Percentiles rank a stretch among this genome's conserved stretches.
Conservation (phyloP, 331 rosid species). For the Quercus phellos region DNA sequence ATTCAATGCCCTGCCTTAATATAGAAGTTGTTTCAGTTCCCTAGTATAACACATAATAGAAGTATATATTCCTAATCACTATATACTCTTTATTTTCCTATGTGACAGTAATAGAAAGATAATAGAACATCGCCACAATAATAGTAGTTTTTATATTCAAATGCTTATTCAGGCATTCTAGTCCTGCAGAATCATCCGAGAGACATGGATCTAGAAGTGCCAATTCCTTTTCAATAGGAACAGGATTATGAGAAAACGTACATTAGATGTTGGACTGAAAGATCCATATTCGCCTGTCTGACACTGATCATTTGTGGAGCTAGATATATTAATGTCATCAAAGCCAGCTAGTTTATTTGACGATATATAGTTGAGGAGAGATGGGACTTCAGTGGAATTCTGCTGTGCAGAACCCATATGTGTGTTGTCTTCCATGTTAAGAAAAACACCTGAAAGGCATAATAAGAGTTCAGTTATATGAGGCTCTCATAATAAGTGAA, state of each 20-base stretch:
- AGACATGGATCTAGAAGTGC: neutral
- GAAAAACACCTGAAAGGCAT: conserved; percentile 23
- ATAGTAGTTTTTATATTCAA: neutral
- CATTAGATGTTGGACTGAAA: conserved; percentile 25
- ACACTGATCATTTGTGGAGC: neutral
- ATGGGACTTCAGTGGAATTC: conserved; percentile 44
- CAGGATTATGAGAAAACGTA: conserved; percentile 26
- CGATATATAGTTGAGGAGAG: conserved; percentile 56
- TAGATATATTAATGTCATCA: conserved; percentile 31
- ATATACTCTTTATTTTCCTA: neutral
- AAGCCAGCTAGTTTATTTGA: conserved; percentile 56
- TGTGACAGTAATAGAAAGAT: neutral
- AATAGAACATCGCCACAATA: neutral
- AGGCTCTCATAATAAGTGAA: neutral
- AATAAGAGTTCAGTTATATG: neutral
- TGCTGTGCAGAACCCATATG: conserved; percentile 20
- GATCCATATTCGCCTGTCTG: conserved; percentile 17
- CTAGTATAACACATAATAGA: conserved; percentile 25
- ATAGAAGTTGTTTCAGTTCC: conserved; percentile 24
- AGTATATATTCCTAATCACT: neutral
- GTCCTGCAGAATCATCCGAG: too few species aligned
- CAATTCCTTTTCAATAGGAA: neutral
- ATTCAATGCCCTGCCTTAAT: conserved; percentile 22
- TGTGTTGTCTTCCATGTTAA: conserved; percentile 36
- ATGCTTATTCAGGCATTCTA: too few species aligned